Evolutionary conservation across 2,329 filamentous ascomycete species (phyloP).

Genomic region (Verticillium tricorpus): DNA sequence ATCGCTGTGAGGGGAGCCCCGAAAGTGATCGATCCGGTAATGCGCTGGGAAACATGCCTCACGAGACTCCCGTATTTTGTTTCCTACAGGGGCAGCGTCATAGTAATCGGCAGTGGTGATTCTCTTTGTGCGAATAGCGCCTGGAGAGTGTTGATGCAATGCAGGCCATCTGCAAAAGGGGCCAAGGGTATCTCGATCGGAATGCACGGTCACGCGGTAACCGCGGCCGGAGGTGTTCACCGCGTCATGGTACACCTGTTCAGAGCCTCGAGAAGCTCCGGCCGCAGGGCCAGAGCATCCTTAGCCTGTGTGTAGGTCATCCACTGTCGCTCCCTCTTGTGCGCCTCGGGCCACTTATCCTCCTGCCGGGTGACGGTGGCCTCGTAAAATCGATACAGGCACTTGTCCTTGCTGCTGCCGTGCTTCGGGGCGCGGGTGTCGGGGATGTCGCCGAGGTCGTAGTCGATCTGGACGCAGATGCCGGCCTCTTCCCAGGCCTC

Average conservation of each 20-base stretch:
- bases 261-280: slow-evolving; percentile 84
- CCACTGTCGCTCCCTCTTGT: slow-evolving; percentile 89
- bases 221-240: background rate
- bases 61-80: background rate
- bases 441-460: slow-evolving; percentile 79
- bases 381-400: slow-evolving; percentile 78
- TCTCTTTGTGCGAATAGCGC: background rate
- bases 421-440: slow-evolving; percentile 80
- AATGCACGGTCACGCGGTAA: background rate
- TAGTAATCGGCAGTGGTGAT: background rate
- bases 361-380: slow-evolving; percentile 84
- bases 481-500: slow-evolving; percentile 99
- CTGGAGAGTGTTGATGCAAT: background rate
- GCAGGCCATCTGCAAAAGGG: background rate
- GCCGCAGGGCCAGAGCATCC: slow-evolving; percentile 69
- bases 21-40: background rate
- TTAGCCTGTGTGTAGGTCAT: slow-evolving; percentile 81
- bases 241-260: slow-evolving; percentile 69
- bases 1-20: background rate
- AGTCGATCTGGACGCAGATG: slow-evolving; percentile 78
- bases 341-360: slow-evolving; percentile 84
- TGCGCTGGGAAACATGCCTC: background rate
- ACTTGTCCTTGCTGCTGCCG: slow-evolving; percentile 57
- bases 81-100: background rate
- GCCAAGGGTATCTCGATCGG: background rate